These are phyloP conservation scores for Tolypocladium tropicale DNA, from an alignment of 2,329 filamentous ascomycete species.

Conservation along the genomic window DNA sequence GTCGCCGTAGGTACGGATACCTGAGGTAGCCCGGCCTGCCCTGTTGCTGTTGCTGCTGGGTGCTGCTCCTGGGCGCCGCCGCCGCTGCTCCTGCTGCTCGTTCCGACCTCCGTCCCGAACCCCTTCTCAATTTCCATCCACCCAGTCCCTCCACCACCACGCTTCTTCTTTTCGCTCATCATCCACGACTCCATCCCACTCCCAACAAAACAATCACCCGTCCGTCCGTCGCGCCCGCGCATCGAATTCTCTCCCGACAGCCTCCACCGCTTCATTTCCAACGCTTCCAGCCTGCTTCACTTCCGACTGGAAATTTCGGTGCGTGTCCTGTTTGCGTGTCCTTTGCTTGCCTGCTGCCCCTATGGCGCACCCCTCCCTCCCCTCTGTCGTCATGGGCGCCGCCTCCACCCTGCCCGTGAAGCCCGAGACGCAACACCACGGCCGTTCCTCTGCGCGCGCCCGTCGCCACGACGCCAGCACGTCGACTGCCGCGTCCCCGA, in stretches of 20 bases:
- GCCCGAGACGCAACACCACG: background rate
- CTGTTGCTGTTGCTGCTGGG: background rate
- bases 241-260: conserved; percentile 8
- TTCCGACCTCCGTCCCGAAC: conserved; percentile 14
- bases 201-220: conserved; percentile 13
- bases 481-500: background rate
- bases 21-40: no score
- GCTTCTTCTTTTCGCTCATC: conserved; percentile 19
- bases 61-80: background rate
- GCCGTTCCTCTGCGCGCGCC: background rate
- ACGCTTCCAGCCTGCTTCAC: background rate
- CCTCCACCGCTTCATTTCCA: background rate
- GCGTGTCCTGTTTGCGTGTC: conserved; percentile 5
- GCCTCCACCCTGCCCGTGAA: conserved; percentile 8
- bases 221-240: conserved; percentile 6
- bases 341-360: conserved; percentile 5
- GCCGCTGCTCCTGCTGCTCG: conserved; percentile 4
- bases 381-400: conserved; percentile 30
- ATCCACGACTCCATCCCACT: conserved; percentile 17
- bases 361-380: conserved; percentile 16
- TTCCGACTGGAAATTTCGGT: conserved; percentile 1
- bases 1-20: no score
- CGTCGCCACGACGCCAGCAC: background rate
- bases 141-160: conserved; percentile 6
- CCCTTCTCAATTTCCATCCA: conserved; percentile 20